These are phyloP conservation scores for Protomyces pachydermus DNA, from an alignment of 1,139 yeast species.

Conservation along the genomic window DNA sequence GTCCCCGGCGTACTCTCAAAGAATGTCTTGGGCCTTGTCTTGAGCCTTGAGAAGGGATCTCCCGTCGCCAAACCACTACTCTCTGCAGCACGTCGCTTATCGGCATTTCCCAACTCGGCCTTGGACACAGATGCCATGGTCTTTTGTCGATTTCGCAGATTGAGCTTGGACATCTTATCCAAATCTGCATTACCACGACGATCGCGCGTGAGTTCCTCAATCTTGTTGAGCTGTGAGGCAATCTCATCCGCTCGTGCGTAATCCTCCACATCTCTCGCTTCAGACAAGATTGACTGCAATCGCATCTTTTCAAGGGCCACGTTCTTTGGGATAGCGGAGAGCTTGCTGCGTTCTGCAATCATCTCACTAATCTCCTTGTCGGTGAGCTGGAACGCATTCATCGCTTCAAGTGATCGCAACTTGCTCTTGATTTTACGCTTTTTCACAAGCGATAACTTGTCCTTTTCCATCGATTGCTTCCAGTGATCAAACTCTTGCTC, in stretches of 20 bases:
- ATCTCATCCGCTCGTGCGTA: conserved; percentile 50
- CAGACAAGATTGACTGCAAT: conserved; percentile 66
- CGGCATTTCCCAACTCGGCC: conserved; percentile 67
- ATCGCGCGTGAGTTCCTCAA: conserved; percentile 32
- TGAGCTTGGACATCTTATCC: conserved; percentile 56
- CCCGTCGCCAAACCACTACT: conserved; percentile 42
- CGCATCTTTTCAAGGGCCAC: conserved; percentile 73
- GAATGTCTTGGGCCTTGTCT: conserved; percentile 79
- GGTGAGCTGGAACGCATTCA: conserved; percentile 63
- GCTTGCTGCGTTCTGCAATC: conserved; percentile 65
- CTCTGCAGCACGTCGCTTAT: conserved; percentile 46
- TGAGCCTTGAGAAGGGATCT: conserved; percentile 86
- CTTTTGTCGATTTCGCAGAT: conserved; percentile 74
- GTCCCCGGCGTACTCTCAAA: conserved; percentile 43
- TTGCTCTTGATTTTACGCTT: conserved; percentile 64
- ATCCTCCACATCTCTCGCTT: conserved; percentile 66
- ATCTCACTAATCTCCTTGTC: conserved; percentile 74
- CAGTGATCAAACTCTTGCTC: conserved; percentile 70
- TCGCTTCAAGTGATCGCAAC: conserved; percentile 53
- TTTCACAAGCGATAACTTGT: conserved; percentile 58
- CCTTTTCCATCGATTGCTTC: conserved; percentile 54
- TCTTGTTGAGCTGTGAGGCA: conserved; percentile 48
- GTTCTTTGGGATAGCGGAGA: conserved; percentile 59
- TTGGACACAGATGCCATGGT: conserved; percentile 71
- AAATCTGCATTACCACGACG: conserved; percentile 29